Conservation (phyloP, 1,139 yeast genomes). For the Taphrina communis region DNA sequence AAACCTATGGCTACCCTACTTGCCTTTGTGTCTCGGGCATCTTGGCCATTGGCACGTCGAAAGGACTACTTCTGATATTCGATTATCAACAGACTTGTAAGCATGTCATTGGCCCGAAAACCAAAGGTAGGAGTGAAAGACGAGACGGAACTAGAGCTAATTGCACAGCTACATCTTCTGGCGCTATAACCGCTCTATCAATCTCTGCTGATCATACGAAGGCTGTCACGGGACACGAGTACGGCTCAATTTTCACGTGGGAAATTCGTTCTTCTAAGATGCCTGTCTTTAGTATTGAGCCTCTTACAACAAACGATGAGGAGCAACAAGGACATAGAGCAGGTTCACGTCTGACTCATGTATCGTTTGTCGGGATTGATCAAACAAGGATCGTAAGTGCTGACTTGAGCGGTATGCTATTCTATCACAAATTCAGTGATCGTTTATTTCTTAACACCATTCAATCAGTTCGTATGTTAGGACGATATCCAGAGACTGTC, state of each 20-base stretch:
- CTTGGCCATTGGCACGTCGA: slow-evolving; percentile 67
- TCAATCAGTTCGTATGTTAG: slow-evolving; percentile 61
- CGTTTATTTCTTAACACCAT: slow-evolving; percentile 61
- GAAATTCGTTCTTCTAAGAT: slow-evolving; percentile 49
- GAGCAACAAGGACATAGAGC: slow-evolving; percentile 61
- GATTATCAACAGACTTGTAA: slow-evolving; percentile 66
- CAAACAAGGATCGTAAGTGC: slow-evolving; percentile 65
- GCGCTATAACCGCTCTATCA: slow-evolving; percentile 58
- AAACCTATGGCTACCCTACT: slow-evolving; percentile 60
- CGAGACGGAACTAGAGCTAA: background rate
- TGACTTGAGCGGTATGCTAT: slow-evolving; percentile 65
- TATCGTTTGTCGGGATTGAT: slow-evolving; percentile 63
- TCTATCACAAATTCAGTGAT: slow-evolving; percentile 65
- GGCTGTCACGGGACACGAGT: slow-evolving; percentile 58
- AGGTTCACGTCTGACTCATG: slow-evolving; percentile 57
- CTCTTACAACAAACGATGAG: slow-evolving; percentile 51
- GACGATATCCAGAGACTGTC: slow-evolving; percentile 52
- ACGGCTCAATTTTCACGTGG: slow-evolving; percentile 59
- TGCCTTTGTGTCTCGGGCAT: slow-evolving; percentile 59
- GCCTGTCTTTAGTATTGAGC: slow-evolving; percentile 46
- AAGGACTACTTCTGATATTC: slow-evolving; percentile 65
- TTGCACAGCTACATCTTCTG: slow-evolving; percentile 50
- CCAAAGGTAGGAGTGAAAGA: slow-evolving; percentile 43
- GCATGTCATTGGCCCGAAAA: slow-evolving; percentile 53
- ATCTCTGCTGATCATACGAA: slow-evolving; percentile 61